Base-by-base conservation (phyloP, 306 rosid genomes). In the Cucurbita moschata region DNA sequence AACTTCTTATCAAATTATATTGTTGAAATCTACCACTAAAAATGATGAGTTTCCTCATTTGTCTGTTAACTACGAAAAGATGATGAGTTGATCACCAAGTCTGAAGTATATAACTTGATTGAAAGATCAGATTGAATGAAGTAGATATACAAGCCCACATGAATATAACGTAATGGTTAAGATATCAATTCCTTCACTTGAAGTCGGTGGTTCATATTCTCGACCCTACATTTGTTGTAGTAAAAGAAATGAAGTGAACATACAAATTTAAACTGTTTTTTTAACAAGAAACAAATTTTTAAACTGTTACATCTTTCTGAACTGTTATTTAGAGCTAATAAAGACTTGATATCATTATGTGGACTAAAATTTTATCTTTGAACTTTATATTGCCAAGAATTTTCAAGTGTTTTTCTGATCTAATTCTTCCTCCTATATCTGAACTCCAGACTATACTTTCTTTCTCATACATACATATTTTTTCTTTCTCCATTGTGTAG, bases 401-500 rank as follows among this genome's bases (percentile, higher is more conserved):
- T 13, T 62, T 42, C 13, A 6, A 37, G 21, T 63, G 14, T 63
- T 16, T 39, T 63, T 16, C 69, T 63, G 70, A 63, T 63, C 4
- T 30, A 54, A 8, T 23, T 13, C 26, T 57, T 57, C 76, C 30
- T 53, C 16, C 65, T 8, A 16, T 19, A 44, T 73, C 56, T 2
- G 21, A 69, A 69, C 60, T 50, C 39, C 1, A 61, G 55, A 19
- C 79, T 77, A 76, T 61, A 38, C 60, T 71, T 76, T 50, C 61
- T 76, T 23, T 23, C 42, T 78, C 37, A 47, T 51, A 7, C 1
- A 43, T 43, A 7, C 8, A 43, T 43, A 7, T 43, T 6, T 43
- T 69, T 76, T 47, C 58, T 75, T 49, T 78, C 39, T 56, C 35
- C 61, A 76, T 72, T 70, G 44, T 82, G 81, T 85, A 91, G 99